Evolutionary conservation across 78 protist genomes (phyloP).

Genomic region (Chrysochromulina parva): DNA sequence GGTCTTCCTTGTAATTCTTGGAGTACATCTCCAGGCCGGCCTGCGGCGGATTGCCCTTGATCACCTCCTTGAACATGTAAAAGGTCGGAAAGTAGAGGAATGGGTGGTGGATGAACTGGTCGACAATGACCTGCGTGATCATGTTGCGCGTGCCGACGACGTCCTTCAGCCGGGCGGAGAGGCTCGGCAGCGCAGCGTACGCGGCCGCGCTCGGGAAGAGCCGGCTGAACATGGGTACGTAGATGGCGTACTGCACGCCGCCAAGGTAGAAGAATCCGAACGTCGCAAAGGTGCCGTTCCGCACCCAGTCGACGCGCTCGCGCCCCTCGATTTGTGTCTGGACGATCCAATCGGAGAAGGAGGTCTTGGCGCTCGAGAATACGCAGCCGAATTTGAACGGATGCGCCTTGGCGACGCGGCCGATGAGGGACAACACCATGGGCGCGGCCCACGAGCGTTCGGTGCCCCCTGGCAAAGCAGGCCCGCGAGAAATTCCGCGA

Average conservation of each 20-base stretch:
- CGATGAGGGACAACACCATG: background rate
- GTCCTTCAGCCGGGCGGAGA: background rate
- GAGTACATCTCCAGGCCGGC: background rate
- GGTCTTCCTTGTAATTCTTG: background rate
- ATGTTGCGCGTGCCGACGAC: background rate
- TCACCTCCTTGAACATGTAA: background rate
- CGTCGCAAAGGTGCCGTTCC: conserved; percentile 13
- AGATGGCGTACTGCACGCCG: conserved; percentile 34
- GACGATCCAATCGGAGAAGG: background rate
- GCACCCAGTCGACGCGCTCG: conserved; percentile 13
- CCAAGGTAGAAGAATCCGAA: conserved; percentile 33
- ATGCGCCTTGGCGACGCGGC: background rate
- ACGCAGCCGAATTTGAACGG: background rate
- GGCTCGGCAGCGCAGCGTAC: background rate
- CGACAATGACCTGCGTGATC: background rate
- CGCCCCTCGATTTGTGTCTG: background rate
- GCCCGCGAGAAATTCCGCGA: too few species aligned
- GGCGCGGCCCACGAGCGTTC: too few species aligned
- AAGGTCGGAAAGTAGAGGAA: conserved; percentile 16
- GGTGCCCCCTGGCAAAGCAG: too few species aligned
- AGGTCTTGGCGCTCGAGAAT: background rate
- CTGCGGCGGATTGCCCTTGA: background rate
- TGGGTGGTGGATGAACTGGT: conserved; percentile 25
- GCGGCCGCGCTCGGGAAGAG: conserved; percentile 23
- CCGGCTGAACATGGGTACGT: background rate